Base-by-base conservation (phyloP, 148 eudicot species). In the Heliamphora exappendiculata region DNA sequence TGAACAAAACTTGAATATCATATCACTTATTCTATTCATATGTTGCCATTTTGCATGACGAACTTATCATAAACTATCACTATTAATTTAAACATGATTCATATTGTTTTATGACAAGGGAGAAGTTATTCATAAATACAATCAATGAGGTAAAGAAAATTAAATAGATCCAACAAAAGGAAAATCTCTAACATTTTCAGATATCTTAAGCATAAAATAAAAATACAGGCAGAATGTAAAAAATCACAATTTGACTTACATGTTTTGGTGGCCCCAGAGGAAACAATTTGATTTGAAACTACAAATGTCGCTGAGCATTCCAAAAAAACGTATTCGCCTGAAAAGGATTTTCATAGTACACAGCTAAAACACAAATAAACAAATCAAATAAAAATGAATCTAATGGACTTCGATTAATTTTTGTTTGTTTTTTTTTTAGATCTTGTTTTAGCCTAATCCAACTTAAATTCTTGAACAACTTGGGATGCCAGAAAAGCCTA, bases 311-410 rank as follows among this genome's bases (percentile, higher is more conserved):
- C 50, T 17, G 96, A 87, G 79, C 85, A 88, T 81, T 95, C 94
- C 94, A 95, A 84, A 84, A 95, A 91, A 47, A 88, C 86, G 80
- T 88, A 86, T 79, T 95, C 99, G 51, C 99, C 99, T 95, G 90
- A 67, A 66, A 79, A 49, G 50, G 31, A 8, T 17, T 20, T 20
- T 70, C 17, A 17, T 28, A 28, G 22, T 8, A 49, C 24, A 65
- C 19, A 50, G 14, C 45, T 45, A 6, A 33, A 11, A 29, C 26
- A 28, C 71, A n/a, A 11, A 51, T 20, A 75, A 58, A 16, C 41
- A 72, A 2, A 36, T 22, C 73, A 49, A 50, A 24, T n/a, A 5
- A 20, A 57, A 53, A 16, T 8, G 29, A 19, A 31, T 33, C 31
- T 45, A 71, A 10, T 22, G 42, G 75, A 71, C 8, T 0, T 17